phyloP scores from a whole-genome alignment of 805 yeast genomes.

The Martiniozyma abietophila region DNA sequence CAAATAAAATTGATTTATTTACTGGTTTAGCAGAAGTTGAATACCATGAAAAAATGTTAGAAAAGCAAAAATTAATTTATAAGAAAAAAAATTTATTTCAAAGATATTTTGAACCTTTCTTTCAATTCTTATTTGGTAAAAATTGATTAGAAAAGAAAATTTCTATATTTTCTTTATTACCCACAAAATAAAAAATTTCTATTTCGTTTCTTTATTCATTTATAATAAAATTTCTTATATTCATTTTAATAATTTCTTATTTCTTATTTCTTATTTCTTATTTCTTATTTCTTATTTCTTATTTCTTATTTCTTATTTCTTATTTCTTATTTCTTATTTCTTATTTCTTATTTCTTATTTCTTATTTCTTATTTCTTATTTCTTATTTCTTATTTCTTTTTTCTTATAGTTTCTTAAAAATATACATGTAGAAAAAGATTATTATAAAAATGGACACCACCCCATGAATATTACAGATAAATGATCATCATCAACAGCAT shows the following conservation, averaged over 20 bases:
- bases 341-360: too few species aligned
- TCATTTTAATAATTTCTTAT: too few species aligned
- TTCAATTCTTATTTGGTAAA: constrained; percentile 12
- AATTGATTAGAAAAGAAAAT: constrained; percentile 8
- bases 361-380: too few species aligned
- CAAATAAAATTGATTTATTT: constrained; percentile 41
- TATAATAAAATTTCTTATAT: not conserved
- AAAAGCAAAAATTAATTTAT: constrained; percentile 7
- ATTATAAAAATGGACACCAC: constrained; percentile 67
- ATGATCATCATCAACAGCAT: constrained; percentile 61
- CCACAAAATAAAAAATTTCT: too few species aligned
- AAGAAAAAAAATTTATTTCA: constrained; percentile 2
- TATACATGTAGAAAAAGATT: not conserved
- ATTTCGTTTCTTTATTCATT: not conserved
- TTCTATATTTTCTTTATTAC: constrained; percentile 1
- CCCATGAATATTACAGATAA: constrained; percentile 73
- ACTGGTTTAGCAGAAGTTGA: constrained; percentile 50
- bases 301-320: too few species aligned
- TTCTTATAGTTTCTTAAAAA: too few species aligned
- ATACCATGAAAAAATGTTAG: constrained; percentile 36
- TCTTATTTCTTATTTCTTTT: too few species aligned
- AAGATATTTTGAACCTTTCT: constrained; percentile 6
- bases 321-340: too few species aligned
- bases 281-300: too few species aligned
- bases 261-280: too few species aligned